A percentile compares a stretch with the other conserved stretches of the same genome.
phyloP scores from a whole-genome alignment of 2,329 filamentous ascomycete species.

The Pseudonectria buxi region DNA sequence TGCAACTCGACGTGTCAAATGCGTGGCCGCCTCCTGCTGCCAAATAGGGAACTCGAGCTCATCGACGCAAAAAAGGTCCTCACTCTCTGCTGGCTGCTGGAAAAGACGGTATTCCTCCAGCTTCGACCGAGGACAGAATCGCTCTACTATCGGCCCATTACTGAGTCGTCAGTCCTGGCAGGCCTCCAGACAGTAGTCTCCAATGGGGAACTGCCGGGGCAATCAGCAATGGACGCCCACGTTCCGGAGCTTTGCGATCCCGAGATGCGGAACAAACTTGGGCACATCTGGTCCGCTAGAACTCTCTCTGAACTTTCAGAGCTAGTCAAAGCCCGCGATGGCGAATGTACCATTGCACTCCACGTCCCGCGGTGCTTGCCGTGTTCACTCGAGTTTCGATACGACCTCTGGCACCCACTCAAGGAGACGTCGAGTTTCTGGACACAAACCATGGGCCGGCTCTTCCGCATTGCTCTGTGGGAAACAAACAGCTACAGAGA shows the following conservation, averaged over 20 bases:
- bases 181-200: constrained; percentile 1
- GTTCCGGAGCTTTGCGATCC: constrained; percentile 6
- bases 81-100: constrained; percentile 10
- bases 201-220: constrained; percentile 1
- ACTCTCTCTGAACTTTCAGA: constrained; percentile 5
- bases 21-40: constrained; percentile 5
- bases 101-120: constrained; percentile 6
- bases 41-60: constrained; percentile 6
- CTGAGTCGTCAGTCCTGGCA: constrained; percentile 5
- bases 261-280: constrained; percentile 8
- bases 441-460: too few species aligned
- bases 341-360: constrained; percentile 7
- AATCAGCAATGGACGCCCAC: constrained; percentile 3
- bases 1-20: constrained; percentile 19
- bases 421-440: not conserved
- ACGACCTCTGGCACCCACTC: constrained; percentile 10
- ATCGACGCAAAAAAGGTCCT: constrained; percentile 8
- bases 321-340: constrained; percentile 1
- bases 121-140: constrained; percentile 3
- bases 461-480: too few species aligned
- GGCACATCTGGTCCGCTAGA: constrained; percentile 8
- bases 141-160: constrained; percentile 9
- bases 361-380: not conserved
- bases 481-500: too few species aligned
- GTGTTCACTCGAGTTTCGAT: constrained; percentile 9